Conservation (phyloP, 2,329 filamentous ascomycete genomes). For the Venturia carpophila region DNA sequence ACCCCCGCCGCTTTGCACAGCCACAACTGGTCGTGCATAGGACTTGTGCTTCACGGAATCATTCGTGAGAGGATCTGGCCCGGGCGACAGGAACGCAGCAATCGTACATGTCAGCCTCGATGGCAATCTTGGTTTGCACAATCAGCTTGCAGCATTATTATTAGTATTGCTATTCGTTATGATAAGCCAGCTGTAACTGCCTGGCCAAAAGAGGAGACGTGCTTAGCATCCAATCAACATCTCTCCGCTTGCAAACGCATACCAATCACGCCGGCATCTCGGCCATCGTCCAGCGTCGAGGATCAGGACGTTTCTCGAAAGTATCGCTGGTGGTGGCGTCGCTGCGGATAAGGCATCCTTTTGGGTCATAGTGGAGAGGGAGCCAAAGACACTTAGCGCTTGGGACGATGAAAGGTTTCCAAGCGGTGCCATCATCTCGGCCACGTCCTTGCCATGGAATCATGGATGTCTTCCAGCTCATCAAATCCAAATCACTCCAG, state of each 20-base stretch:
- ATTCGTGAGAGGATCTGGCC: neutral
- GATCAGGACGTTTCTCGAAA: neutral
- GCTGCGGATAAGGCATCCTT: neutral
- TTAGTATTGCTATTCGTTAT: no score
- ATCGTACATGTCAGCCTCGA: neutral
- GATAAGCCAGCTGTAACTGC: neutral
- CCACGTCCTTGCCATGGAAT: neutral
- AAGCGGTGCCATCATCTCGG: neutral
- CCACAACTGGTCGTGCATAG: neutral
- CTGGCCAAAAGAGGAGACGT: neutral
- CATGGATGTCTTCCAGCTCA: neutral
- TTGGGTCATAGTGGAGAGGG: neutral
- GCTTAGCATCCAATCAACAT: neutral
- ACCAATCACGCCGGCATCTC: neutral
- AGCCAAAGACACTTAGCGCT: neutral
- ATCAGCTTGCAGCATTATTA: no score
- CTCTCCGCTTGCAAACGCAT: neutral
- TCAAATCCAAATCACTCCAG: neutral
- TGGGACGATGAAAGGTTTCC: neutral
- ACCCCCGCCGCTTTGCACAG: neutral
- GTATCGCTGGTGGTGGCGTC: neutral
- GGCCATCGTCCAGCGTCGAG: constrained; percentile 5
- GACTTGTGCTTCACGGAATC: neutral
- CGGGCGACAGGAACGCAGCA: neutral
- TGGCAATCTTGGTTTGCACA: neutral